Conservation (phyloP, 2,329 filamentous ascomycete species). For the Dendryphion nanum region DNA sequence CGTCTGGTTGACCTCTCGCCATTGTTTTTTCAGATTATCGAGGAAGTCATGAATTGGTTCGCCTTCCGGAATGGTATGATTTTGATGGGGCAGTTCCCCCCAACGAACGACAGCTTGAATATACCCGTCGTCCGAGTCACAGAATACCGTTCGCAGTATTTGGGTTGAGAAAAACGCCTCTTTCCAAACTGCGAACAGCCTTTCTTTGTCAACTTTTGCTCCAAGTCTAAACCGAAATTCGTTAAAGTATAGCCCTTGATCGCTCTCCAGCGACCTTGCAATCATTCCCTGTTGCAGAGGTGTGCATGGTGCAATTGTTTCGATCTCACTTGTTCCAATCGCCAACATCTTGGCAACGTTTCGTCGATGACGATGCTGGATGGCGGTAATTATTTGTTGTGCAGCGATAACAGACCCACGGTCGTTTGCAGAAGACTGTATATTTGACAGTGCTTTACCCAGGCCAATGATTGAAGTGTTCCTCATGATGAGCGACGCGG, state of each 20-base stretch:
- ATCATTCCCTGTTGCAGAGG: slow-evolving; percentile 86
- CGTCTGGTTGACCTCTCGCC: slow-evolving; percentile 55
- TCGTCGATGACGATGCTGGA: slow-evolving; percentile 60
- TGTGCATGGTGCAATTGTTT: slow-evolving; percentile 78
- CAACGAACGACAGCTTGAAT: slow-evolving; percentile 66
- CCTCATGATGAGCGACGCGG: slow-evolving; percentile 66
- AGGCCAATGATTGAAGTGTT: slow-evolving; percentile 46
- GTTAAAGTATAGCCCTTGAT: slow-evolving; percentile 70
- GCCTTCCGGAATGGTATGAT: slow-evolving; percentile 26
- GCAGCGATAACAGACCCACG: slow-evolving; percentile 46
- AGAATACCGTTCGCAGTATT: slow-evolving; percentile 71
- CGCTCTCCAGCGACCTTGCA: slow-evolving; percentile 61
- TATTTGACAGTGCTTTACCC: slow-evolving; percentile 27
- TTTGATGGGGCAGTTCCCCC: slow-evolving; percentile 45
- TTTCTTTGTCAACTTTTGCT: slow-evolving; percentile 43
- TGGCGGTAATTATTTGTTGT: slow-evolving; percentile 62
- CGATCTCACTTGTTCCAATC: slow-evolving; percentile 55
- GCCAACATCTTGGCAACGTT: slow-evolving; percentile 54
- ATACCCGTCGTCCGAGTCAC: slow-evolving; percentile 71
- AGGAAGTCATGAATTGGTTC: slow-evolving; percentile 36
- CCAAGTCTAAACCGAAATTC: slow-evolving; percentile 63
- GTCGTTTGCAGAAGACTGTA: slow-evolving; percentile 1
- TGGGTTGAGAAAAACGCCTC: slow-evolving; percentile 53
- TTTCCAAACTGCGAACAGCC: slow-evolving; percentile 59
- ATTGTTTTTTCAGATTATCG: slow-evolving; percentile 43